Evolutionary conservation across 768 basidiomycete species (phyloP).

Genomic region (Guyanaporus albipodus): DNA sequence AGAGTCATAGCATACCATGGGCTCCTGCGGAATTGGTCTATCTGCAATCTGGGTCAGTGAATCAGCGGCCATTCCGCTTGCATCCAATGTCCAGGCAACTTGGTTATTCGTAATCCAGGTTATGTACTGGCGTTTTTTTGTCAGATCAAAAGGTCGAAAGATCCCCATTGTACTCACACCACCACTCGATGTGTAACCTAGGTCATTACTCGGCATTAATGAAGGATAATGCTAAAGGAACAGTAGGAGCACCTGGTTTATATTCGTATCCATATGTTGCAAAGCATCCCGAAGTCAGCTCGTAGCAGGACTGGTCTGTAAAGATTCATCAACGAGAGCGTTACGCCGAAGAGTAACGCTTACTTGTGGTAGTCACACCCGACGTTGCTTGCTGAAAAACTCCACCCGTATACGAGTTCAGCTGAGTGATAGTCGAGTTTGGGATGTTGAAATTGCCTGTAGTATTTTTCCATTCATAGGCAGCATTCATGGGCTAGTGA

Average conservation of each 20-base stretch:
- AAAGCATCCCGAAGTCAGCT: conserved; percentile 46
- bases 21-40: conserved; percentile 76
- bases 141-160: conserved; percentile 3
- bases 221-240: neutral
- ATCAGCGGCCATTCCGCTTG: conserved; percentile 58
- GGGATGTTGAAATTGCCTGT: conserved; percentile 54
- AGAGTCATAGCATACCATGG: conserved; percentile 53
- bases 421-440: conserved; percentile 44
- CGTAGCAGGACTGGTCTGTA: conserved; percentile 68
- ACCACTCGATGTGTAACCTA: conserved; percentile 33
- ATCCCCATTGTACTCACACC: conserved; percentile 39
- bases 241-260: conserved; percentile 46
- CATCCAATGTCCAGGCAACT: conserved; percentile 66
- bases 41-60: conserved; percentile 54
- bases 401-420: conserved; percentile 73
- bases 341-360: conserved; percentile 9
- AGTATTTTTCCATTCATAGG: conserved; percentile 67
- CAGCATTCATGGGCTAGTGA: conserved; percentile 69
- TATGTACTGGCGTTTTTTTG: conserved; percentile 52
- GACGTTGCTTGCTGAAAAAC: conserved; percentile 84
- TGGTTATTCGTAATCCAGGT: conserved; percentile 67
- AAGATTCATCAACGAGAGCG: neutral
- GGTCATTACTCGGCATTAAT: neutral
- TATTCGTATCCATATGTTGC: conserved; percentile 82
- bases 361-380: conserved; percentile 57